Percentiles rank a stretch among this genome's conserved stretches.
Evolutionary conservation across 352 stramenopile genomes (phyloP).

Genomic region (Achlya hypogyna): DNA sequence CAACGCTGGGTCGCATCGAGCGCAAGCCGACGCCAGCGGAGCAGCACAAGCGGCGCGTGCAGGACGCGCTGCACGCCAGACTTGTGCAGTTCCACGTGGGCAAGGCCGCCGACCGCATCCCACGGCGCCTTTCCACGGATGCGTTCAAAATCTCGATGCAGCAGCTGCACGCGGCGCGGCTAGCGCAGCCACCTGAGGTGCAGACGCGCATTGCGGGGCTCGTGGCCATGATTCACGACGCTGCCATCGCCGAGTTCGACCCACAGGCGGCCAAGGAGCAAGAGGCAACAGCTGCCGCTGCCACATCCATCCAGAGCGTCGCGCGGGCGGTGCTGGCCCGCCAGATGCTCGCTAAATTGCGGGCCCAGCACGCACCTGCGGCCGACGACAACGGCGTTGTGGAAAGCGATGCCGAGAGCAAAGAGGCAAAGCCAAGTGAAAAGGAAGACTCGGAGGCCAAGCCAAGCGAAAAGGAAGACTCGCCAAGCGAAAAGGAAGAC

Average conservation of each 20-base stretch:
- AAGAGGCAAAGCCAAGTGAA: conserved; percentile 17
- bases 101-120: not conserved
- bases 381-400: conserved; percentile 2
- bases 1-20: not conserved
- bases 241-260: conserved; percentile 37
- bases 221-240: conserved; percentile 25
- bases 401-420: conserved; percentile 20
- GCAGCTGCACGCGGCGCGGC: conserved; percentile 21
- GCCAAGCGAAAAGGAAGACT: not conserved
- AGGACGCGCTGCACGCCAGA: not conserved
- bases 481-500: conserved; percentile 2
- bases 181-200: conserved; percentile 23
- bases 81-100: not conserved
- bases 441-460: not conserved
- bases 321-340: conserved; percentile 35
- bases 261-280: conserved; percentile 22
- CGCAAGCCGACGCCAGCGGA: not conserved
- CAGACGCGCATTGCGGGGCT: conserved; percentile 40
- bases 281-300: conserved; percentile 24
- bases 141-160: conserved; percentile 14
- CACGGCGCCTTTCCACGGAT: not conserved
- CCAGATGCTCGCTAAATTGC: conserved; percentile 34
- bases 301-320: conserved; percentile 36
- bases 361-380: conserved; percentile 15
- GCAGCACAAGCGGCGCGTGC: not conserved